Conservation (phyloP, 768 basidiomycete species). For the Harrya chromipes region DNA sequence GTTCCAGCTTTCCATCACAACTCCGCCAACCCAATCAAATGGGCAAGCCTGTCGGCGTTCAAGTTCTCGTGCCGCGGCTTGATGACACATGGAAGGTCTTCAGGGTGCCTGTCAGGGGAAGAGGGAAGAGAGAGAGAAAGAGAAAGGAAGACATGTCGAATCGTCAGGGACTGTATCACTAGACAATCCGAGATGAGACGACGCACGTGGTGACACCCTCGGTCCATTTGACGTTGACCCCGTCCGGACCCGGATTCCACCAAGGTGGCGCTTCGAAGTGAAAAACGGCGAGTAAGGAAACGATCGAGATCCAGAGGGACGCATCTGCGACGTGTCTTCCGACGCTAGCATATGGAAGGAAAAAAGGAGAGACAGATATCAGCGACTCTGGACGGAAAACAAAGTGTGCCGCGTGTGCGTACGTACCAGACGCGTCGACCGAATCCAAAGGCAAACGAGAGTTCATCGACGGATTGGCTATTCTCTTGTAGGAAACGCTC, state of each 20-base stretch:
- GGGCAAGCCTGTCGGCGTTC: conserved; percentile 12
- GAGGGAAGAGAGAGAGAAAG: not conserved
- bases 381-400: not conserved
- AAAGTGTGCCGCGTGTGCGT: not conserved
- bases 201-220: conserved; percentile 15
- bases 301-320: conserved; percentile 31
- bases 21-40: conserved; percentile 6
- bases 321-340: conserved; percentile 43
- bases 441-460: conserved; percentile 33
- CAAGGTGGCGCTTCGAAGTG: conserved; percentile 7
- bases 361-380: not conserved
- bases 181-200: not conserved
- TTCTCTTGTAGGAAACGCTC: conserved; percentile 29
- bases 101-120: conserved; percentile 10
- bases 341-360: conserved; percentile 27
- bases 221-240: conserved; percentile 19
- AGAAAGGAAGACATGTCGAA: not conserved
- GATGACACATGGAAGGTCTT: conserved; percentile 9
- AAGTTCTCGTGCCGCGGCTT: conserved; percentile 3
- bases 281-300: conserved; percentile 20
- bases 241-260: conserved; percentile 21
- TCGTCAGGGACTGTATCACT: too few relatives aligned
- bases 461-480: conserved; percentile 3
- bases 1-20: not conserved
- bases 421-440: conserved; percentile 38